phyloP scores from a whole-genome alignment of 1,284 basidiomycete species.

The Sporisorium scitamineum region DNA sequence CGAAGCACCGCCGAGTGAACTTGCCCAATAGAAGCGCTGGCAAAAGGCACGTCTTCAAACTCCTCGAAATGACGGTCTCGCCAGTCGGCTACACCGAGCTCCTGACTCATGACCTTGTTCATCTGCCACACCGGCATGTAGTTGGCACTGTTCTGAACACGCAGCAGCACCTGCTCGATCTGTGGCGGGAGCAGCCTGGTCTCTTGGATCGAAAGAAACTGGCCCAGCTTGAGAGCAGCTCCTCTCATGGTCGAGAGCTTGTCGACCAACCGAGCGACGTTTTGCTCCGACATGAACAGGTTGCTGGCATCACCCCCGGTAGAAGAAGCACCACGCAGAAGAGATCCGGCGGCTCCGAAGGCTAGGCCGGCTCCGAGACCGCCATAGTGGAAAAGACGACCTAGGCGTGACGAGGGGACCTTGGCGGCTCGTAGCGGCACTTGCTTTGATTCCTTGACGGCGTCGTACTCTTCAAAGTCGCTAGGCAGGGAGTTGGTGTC shows the following conservation, averaged over 20 bases:
- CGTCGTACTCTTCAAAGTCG: conserved; percentile 63
- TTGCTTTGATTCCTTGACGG: conserved; percentile 51
- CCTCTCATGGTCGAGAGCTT: conserved; percentile 95
- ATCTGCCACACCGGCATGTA: conserved; percentile 99
- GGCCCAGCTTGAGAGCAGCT: conserved; percentile 94
- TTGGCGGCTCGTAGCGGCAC: conserved; percentile 62
- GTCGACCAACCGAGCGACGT: conserved; percentile 87
- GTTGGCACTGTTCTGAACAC: conserved; percentile 94
- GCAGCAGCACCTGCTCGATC: conserved; percentile 86
- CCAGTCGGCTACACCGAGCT: conserved; percentile 83
- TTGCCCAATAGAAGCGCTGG: conserved; percentile 96
- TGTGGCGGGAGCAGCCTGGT: conserved; percentile 79
- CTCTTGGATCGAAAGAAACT: conserved; percentile 96
- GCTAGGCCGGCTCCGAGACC: conserved; percentile 66
- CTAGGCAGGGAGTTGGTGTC: neutral
- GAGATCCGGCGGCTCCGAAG: conserved; percentile 63
- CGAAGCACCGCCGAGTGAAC: conserved; percentile 83
- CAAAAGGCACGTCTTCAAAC: conserved; percentile 90
- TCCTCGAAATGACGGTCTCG: conserved; percentile 75
- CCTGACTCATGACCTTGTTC: conserved; percentile 81
- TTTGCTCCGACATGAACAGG: conserved; percentile 71
- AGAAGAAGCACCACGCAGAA: conserved; percentile 38
- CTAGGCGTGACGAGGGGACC: conserved; percentile 67
- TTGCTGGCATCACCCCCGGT: conserved; percentile 14
- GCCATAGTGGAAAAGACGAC: conserved; percentile 67